Evolutionary conservation across 805 yeast genomes (phyloP), one percentile per base, ranked within the genome.

Genomic region (Ogataea polymorpha): DNA sequence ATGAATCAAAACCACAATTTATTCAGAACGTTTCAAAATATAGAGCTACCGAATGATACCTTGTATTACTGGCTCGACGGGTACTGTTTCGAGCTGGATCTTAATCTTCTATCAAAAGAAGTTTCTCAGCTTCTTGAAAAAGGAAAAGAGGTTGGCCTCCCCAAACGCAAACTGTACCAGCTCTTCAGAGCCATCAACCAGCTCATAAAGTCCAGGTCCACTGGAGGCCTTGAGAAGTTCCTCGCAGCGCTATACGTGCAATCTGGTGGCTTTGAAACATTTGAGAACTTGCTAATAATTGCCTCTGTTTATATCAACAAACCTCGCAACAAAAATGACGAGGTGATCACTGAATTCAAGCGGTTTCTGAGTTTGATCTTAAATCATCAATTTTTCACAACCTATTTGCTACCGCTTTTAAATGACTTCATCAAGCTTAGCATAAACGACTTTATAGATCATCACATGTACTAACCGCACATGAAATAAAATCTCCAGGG

Each of bases 401-500:
- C 38, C 2, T 44, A 48, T 40, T 41, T 60, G 32, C 40, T 60
- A 8, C 49, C 48, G 14, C 53, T 49, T 14, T 35, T 59, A 39
- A 59, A 57, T 39, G 64, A 60, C 37, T 58, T 58, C 44, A 53
- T 59, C 31, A 61, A 60, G 39, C 44, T 57, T 20, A 54, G 51
- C 28, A 53, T 61, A 13, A 58, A 57, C 44, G 66, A 60, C 45
- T 59, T 58, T 33, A 59, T 59, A 28, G 62, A 61, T 39, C 55
- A 46, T 35, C 65, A 60, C 41, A 54, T 55, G 55, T 56, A 27
- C 24, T 40, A 17, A 27, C 36, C 41, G 34, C 54, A 48, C 77
- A 76, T 70, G 23, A 52, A 61, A 33, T 61, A 57, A 50, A 84
- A 71, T 53, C 82, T 72, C 75, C 80, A 71, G 14, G 90, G 89